These are phyloP conservation scores for Phyllosticta ampelicida DNA, from an alignment of 2,329 filamentous ascomycete species.

Conservation along the genomic window DNA sequence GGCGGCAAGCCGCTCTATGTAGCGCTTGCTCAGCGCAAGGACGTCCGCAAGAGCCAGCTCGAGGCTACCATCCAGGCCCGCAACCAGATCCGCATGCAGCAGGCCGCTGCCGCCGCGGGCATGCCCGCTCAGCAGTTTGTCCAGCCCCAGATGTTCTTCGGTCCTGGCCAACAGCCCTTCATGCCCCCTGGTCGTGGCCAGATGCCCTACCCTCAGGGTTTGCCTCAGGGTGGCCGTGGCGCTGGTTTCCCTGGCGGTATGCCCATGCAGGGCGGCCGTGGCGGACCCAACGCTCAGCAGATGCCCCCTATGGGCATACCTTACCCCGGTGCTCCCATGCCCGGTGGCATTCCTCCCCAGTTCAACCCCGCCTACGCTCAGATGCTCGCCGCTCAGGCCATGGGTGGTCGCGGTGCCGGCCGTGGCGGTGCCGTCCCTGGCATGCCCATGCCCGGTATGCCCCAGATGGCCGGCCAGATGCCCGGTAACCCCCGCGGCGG, in stretches of 20 bases:
- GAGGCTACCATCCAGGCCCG: constrained; percentile 98
- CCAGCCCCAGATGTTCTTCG: constrained; percentile 86
- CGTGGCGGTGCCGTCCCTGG: constrained; percentile 53
- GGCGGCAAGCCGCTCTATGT: constrained; percentile 96
- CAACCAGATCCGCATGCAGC: constrained; percentile 97
- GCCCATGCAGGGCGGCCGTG: constrained; percentile 75
- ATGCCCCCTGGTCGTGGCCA: constrained; percentile 49
- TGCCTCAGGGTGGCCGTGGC: constrained; percentile 68
- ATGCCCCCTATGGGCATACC: constrained; percentile 79
- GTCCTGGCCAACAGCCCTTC: constrained; percentile 62
- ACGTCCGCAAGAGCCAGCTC: constrained; percentile 97
- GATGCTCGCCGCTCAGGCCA: constrained; percentile 54
- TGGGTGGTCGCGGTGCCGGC: constrained; percentile 49
- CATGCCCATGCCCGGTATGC: constrained; percentile 47
- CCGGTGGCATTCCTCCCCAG: constrained; percentile 60
- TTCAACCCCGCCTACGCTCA: constrained; percentile 70
- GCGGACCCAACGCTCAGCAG: constrained; percentile 65
- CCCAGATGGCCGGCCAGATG: constrained; percentile 48
- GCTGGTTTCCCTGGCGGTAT: constrained; percentile 76
- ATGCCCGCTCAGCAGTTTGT: constrained; percentile 72
- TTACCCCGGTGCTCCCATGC: constrained; percentile 48
- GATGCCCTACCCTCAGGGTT: constrained; percentile 49
- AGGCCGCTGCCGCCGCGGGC: constrained; percentile 80
- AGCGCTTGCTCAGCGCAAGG: constrained; percentile 96
- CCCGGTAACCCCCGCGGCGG: constrained; percentile 30